A percentile compares a stretch with the other conserved stretches of the same genome.
These are phyloP conservation scores for Suillus bovinus DNA, from an alignment of 768 basidiomycete species.

Conservation along the genomic window DNA sequence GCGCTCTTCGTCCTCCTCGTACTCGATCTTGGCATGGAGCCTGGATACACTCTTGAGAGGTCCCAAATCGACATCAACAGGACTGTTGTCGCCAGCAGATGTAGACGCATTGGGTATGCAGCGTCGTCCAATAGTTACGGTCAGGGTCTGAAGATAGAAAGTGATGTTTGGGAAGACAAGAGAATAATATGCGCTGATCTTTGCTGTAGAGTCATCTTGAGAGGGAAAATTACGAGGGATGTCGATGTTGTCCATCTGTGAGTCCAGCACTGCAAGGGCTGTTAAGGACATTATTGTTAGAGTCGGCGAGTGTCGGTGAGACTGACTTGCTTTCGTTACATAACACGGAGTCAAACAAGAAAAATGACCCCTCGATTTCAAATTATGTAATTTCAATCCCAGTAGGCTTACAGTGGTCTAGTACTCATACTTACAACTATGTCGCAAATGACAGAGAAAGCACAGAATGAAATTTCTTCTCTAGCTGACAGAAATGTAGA, in stretches of 20 bases:
- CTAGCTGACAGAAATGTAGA: conserved; percentile 67
- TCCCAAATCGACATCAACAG: conserved; percentile 90
- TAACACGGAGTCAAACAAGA: conserved; percentile 14
- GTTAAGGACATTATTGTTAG: conserved; percentile 24
- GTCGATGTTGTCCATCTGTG: neutral
- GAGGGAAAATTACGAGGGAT: neutral
- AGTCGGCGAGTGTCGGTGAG: conserved; percentile 7
- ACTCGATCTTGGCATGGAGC: conserved; percentile 93
- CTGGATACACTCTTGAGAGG: conserved; percentile 97
- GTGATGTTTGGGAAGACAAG: conserved; percentile 93
- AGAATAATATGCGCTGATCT: conserved; percentile 91
- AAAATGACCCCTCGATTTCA: conserved; percentile 14
- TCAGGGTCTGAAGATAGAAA: conserved; percentile 95
- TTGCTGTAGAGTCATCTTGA: conserved; percentile 50
- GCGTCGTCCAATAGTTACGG: conserved; percentile 90
- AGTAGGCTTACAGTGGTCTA: too few species aligned
- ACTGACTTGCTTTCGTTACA: conserved; percentile 4
- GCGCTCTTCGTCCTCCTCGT: conserved; percentile 84
- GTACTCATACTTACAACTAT: too few species aligned
- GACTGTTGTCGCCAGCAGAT: conserved; percentile 48
- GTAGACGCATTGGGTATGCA: conserved; percentile 63
- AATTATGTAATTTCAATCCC: conserved; percentile 15
- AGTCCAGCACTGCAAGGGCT: conserved; percentile 5
- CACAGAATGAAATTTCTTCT: conserved; percentile 50
- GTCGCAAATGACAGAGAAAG: conserved; percentile 26